phyloP scores from a whole-genome alignment of 2,329 filamentous ascomycete species.

The Paracoccidioides brasiliensis region DNA sequence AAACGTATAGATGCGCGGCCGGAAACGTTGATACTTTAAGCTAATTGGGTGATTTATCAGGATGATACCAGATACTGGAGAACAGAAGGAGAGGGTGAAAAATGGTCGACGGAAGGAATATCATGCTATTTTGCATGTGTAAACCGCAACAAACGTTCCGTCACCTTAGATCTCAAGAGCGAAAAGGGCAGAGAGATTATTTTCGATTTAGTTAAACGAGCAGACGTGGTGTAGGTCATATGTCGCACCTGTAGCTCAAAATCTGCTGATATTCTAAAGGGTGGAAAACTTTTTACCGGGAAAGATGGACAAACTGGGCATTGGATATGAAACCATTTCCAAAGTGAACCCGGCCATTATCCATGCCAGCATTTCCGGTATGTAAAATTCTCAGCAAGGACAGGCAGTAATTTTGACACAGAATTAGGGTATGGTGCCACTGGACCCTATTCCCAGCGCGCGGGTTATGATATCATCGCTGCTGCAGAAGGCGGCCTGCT shows the following conservation, averaged over 20 bases:
- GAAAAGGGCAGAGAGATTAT: conserved; percentile 20
- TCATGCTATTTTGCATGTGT: conserved; percentile 34
- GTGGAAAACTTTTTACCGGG: conserved; percentile 36
- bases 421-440: conserved; percentile 24
- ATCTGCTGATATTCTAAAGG: conserved; percentile 7
- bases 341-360: conserved; percentile 29
- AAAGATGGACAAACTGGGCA: conserved; percentile 28
- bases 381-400: neutral
- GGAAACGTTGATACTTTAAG: conserved; percentile 5
- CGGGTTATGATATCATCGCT: conserved; percentile 36
- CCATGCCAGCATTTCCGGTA: conserved; percentile 32
- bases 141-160: conserved; percentile 35
- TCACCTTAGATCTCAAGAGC: conserved; percentile 23
- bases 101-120: conserved; percentile 21
- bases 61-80: conserved; percentile 24
- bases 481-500: conserved; percentile 33
- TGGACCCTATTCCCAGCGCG: conserved; percentile 31
- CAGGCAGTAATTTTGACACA: neutral
- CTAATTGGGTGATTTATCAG: conserved; percentile 3
- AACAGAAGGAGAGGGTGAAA: conserved; percentile 16
- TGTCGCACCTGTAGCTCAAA: neutral
- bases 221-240: conserved; percentile 26
- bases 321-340: conserved; percentile 29
- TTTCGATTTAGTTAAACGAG: conserved; percentile 21
- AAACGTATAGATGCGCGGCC: conserved; percentile 13